Evolutionary conservation across 208 protist species (phyloP).

Genomic region (Leishmania aethiopica): DNA sequence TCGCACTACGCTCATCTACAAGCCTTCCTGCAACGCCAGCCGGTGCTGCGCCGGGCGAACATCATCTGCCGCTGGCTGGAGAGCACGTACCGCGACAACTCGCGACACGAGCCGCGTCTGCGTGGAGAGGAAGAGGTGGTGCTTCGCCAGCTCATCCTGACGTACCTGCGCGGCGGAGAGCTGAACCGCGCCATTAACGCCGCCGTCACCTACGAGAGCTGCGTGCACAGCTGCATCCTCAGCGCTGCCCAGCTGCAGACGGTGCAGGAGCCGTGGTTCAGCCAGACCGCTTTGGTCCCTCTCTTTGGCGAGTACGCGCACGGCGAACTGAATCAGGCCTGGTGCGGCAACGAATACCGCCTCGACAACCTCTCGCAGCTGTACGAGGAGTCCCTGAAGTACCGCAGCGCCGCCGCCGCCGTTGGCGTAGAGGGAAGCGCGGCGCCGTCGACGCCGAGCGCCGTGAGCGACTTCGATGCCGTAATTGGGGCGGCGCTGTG

Average conservation of each 20-base stretch:
- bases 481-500: conserved; percentile 77
- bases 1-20: conserved; percentile 81
- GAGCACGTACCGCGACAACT: conserved; percentile 49
- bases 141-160: conserved; percentile 74
- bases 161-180: conserved; percentile 70
- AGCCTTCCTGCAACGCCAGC: conserved; percentile 56
- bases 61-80: conserved; percentile 81
- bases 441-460: background rate
- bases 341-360: conserved; percentile 75
- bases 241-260: conserved; percentile 81
- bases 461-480: conserved; percentile 31
- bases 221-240: conserved; percentile 80
- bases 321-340: conserved; percentile 54
- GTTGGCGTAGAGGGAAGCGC: conserved; percentile 8
- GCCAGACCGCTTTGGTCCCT: conserved; percentile 56
- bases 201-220: conserved; percentile 50
- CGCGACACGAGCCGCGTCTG: conserved; percentile 33
- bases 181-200: conserved; percentile 63
- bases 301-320: conserved; percentile 89
- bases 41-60: conserved; percentile 64
- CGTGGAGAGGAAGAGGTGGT: conserved; percentile 58
- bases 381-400: conserved; percentile 55
- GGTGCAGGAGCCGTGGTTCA: conserved; percentile 72
- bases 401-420: conserved; percentile 15
- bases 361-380: conserved; percentile 78